Evolutionary conservation across 495 filamentous ascomycete genomes (phyloP), one percentile per base, ranked within the genome.

Genomic region (Aspergillus egyptiacus): DNA sequence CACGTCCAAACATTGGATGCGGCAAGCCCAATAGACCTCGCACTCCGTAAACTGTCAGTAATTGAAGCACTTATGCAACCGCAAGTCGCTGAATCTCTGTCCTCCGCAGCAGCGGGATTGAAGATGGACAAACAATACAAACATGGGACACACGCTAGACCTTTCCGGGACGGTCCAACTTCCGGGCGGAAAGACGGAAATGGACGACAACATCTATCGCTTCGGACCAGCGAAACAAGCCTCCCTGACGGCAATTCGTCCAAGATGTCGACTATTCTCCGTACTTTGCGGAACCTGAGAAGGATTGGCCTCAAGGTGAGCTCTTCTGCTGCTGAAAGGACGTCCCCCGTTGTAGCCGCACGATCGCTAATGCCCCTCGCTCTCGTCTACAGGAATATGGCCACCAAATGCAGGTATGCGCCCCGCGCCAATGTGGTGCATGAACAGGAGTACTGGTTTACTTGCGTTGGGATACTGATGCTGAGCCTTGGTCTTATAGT

Each of bases 261-360:
- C 71, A 76, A 67, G 61, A 99, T 99, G 93, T 97, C 94, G 69
- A 95, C 87, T 36, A 75, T 96, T 59, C 67, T 81, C 48, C 84
- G 93, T 68, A 95, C 91, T 13, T 67, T 96, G 61, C 77, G 82
- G 61, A 95, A 97, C 65, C 64, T 96, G 55, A 81, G 86, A 70
- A 82, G 81, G 65, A 81, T 97, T 62, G 93, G 93, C 32, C 51
- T 96, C 59, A 95, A 86, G 84, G 89, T 90, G 64, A 41, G 69
- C 63, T 5, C 18, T 14, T 42, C 18, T 17, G 9, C n/a, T 6
- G 32, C 2, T 25, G 27, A 22, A 23, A 10, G 6, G 3, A 13
- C 13, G 10, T 23, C 8, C 25, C 38, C 28, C 32, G 22, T 23
- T n/a, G 18, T 31, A 14, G 28, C 27, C 18, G 28, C 41, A 44